phyloP scores from a whole-genome alignment of 805 yeast genomes.

The Ogataea zsoltii region DNA sequence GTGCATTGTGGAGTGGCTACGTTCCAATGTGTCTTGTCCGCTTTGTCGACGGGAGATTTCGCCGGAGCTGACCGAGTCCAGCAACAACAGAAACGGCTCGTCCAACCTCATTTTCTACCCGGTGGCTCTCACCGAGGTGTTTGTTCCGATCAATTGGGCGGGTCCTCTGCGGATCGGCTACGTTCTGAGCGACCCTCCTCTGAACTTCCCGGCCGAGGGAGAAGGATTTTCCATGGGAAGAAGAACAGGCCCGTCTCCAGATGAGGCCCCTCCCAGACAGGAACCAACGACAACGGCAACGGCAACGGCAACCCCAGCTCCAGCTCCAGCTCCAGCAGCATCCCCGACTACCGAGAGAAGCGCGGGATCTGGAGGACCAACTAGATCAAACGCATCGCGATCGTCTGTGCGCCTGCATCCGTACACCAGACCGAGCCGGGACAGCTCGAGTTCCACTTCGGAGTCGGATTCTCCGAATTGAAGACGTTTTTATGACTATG shows the following conservation, averaged over 20 bases:
- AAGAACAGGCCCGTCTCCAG: slow-evolving; percentile 25
- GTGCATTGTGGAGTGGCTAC: slow-evolving; percentile 81
- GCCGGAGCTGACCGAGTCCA: slow-evolving; percentile 23
- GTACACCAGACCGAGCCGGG: slow-evolving; percentile 17
- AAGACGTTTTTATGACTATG: not conserved
- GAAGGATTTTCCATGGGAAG: slow-evolving; percentile 29
- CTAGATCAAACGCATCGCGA: slow-evolving; percentile 11
- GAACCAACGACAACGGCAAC: not conserved
- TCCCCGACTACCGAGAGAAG: slow-evolving; percentile 9
- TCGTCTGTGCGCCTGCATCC: slow-evolving; percentile 18
- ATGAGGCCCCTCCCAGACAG: not conserved
- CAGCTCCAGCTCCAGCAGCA: not conserved
- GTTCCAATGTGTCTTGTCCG: slow-evolving; percentile 73
- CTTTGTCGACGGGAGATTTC: slow-evolving; percentile 65
- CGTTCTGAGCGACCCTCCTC: slow-evolving; percentile 26
- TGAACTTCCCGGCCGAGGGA: slow-evolving; percentile 30
- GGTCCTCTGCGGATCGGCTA: slow-evolving; percentile 24
- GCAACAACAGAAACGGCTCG: slow-evolving; percentile 6
- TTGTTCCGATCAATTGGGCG: slow-evolving; percentile 34
- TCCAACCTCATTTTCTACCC: slow-evolving; percentile 25
- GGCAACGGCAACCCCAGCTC: not conserved
- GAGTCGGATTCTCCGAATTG: slow-evolving; percentile 2
- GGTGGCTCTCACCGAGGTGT: slow-evolving; percentile 31
- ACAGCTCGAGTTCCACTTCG: slow-evolving; percentile 6
- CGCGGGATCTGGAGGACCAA: slow-evolving; percentile 19